Percentiles rank a stretch among this genome's conserved stretches.
phyloP scores from a whole-genome alignment of 2,329 filamentous ascomycete genomes.

The Claviceps purpurea region DNA sequence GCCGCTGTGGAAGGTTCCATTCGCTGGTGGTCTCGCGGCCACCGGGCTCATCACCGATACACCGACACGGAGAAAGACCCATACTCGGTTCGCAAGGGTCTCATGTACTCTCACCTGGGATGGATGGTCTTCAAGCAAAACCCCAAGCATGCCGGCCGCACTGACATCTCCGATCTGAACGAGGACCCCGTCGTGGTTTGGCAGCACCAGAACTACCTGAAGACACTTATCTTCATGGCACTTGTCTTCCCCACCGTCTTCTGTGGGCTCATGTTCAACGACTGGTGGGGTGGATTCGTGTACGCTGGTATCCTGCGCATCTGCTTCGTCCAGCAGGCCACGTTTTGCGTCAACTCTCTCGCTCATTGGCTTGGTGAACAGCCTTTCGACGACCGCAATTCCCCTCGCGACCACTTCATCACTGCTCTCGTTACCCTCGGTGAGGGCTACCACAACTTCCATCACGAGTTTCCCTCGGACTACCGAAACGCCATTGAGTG shows the following conservation, averaged over 20 bases:
- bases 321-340: slow-evolving; percentile 84
- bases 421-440: slow-evolving; percentile 76
- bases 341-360: slow-evolving; percentile 85
- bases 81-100: slow-evolving; percentile 80
- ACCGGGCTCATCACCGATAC: slow-evolving; percentile 81
- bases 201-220: slow-evolving; percentile 81
- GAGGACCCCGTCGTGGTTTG: slow-evolving; percentile 74
- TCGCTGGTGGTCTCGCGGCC: slow-evolving; percentile 78
- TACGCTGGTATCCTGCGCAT: slow-evolving; percentile 77
- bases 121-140: slow-evolving; percentile 95
- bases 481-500: slow-evolving; percentile 87
- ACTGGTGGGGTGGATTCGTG: slow-evolving; percentile 70
- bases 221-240: slow-evolving; percentile 65
- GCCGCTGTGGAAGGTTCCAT: slow-evolving; percentile 78
- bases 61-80: slow-evolving; percentile 89
- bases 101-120: slow-evolving; percentile 65
- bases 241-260: slow-evolving; percentile 63
- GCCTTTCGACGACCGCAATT: slow-evolving; percentile 87
- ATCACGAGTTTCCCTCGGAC: slow-evolving; percentile 87
- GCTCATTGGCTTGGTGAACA: slow-evolving; percentile 88
- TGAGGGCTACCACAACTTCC: slow-evolving; percentile 91
- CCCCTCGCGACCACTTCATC: slow-evolving; percentile 75
- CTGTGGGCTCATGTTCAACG: slow-evolving; percentile 66
- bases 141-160: slow-evolving; percentile 75
- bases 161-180: slow-evolving; percentile 79